Base-by-base conservation (phyloP, 2,329 filamentous ascomycete species). In the Colletotrichum paranaense region DNA sequence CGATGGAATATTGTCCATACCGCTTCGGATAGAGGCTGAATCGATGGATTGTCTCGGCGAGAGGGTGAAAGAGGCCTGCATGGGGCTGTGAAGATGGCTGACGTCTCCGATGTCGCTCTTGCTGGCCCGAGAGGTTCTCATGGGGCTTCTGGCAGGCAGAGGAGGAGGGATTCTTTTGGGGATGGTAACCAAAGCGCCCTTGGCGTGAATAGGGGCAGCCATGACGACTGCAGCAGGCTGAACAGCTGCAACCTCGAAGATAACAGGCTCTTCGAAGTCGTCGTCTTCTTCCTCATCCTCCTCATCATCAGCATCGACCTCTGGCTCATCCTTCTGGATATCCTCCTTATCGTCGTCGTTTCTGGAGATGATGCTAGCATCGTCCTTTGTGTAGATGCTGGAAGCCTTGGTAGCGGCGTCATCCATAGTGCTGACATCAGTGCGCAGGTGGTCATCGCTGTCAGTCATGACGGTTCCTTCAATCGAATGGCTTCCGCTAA, bases 161-260 rank as follows among this genome's bases (percentile, higher is more conserved):
- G 93, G 91, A 1, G 95, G 95, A 1, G 94, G 90, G 1, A 92
- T 83, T 46, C 95, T 90, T 83, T 96, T 97, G 14, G 94, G 91
- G 72, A 98, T 97, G 58, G 91, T 95, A 32, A 98, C 94, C 63
- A 98, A 86, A 63, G 93, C 92, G 28, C 95, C 94, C 79, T 94
- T 93, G 52, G 91, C 92, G 35, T 89, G 88, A 69, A 95, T 91
- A 68, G 91, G 88, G 1, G 93, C 91, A 2, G 89, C 88, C 60
- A 91, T 85, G 56, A 90, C 86, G 53, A 90, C 88, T 53, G 80
- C 78, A 19, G 90, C 84, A 19, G 88, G 88, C 74, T 90, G 87
- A 24, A 88, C 85, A 19, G 89, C 86, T 5, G 88, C 90, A 65
- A 94, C 89, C 77, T 94, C 92, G 73, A 92, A 93, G 35, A 95